Conservation (phyloP, 768 basidiomycete species). For the Panus rudis region DNA sequence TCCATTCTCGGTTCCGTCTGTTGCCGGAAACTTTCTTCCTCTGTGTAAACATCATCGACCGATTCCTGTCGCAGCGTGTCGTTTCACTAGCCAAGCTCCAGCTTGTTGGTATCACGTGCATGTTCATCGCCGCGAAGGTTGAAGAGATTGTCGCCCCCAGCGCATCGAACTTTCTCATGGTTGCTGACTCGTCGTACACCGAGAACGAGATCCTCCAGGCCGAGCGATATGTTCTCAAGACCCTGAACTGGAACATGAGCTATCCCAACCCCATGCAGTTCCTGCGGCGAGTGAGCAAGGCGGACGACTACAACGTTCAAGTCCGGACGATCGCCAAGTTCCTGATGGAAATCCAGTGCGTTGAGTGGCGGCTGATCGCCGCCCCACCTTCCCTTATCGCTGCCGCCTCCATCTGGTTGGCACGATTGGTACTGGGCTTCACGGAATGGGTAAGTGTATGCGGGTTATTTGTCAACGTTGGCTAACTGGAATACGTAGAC, state of each 20-base stretch:
- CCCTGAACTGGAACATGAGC: slow-evolving; percentile 78
- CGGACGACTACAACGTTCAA: slow-evolving; percentile 83
- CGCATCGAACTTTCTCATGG: slow-evolving; percentile 70
- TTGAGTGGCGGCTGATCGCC: slow-evolving; percentile 74
- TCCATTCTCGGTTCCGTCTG: slow-evolving; percentile 80
- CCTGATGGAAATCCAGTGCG: slow-evolving; percentile 75
- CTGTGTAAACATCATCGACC: slow-evolving; percentile 73
- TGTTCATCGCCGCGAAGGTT: slow-evolving; percentile 86
- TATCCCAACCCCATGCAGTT: slow-evolving; percentile 88
- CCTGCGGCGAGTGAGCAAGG: slow-evolving; percentile 85
- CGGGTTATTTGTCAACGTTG: background rate
- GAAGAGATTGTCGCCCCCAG: slow-evolving; percentile 91
- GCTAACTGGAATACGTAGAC: slow-evolving; percentile 40
- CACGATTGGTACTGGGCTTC: slow-evolving; percentile 68
- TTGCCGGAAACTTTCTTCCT: slow-evolving; percentile 90
- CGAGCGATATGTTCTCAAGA: slow-evolving; percentile 82
- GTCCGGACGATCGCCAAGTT: slow-evolving; percentile 87
- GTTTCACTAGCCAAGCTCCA: slow-evolving; percentile 58
- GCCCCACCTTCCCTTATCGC: slow-evolving; percentile 74
- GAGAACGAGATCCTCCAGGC: slow-evolving; percentile 82
- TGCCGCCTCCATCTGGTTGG: slow-evolving; percentile 83
- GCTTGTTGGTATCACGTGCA: slow-evolving; percentile 81
- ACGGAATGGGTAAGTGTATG: slow-evolving; percentile 73
- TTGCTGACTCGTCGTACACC: slow-evolving; percentile 71
- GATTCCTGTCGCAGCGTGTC: slow-evolving; percentile 52